Percentiles rank a stretch among this genome's conserved stretches.
Evolutionary conservation across 2,329 filamentous ascomycete species (phyloP).

Genomic region (Phyllosticta paracitricarpa): DNA sequence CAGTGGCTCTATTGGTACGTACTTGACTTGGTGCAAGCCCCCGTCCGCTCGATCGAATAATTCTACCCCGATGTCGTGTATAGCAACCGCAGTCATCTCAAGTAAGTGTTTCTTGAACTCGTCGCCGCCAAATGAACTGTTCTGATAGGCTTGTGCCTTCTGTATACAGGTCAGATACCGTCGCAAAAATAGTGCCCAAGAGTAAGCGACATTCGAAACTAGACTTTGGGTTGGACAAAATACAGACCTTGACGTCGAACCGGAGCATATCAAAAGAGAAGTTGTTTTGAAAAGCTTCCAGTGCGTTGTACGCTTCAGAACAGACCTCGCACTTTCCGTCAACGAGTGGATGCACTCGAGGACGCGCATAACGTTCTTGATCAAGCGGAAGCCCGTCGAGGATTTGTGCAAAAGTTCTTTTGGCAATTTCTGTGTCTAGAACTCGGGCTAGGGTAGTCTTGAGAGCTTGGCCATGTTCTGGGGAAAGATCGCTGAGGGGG

Average conservation of each 20-base stretch:
- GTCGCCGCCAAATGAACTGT: background rate
- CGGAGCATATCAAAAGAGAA: background rate
- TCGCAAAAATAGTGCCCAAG: background rate
- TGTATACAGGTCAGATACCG: background rate
- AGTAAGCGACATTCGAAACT: no score
- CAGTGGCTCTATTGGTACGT: no score
- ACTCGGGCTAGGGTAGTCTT: background rate
- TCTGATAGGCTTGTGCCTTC: background rate
- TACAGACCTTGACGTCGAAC: background rate
- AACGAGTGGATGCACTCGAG: background rate
- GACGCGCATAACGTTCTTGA: background rate
- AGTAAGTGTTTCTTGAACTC: background rate
- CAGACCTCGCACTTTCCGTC: background rate
- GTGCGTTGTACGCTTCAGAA: background rate
- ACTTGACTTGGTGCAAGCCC: background rate
- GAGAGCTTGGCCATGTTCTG: background rate
- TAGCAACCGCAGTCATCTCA: background rate
- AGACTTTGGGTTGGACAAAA: background rate
- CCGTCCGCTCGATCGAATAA: background rate
- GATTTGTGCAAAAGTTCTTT: background rate
- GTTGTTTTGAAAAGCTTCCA: background rate
- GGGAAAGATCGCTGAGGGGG: background rate
- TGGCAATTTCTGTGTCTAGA: background rate
- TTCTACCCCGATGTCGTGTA: background rate
- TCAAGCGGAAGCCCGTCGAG: background rate